Conservation (phyloP, 352 stramenopile species). For the Ophiocytium majus region DNA sequence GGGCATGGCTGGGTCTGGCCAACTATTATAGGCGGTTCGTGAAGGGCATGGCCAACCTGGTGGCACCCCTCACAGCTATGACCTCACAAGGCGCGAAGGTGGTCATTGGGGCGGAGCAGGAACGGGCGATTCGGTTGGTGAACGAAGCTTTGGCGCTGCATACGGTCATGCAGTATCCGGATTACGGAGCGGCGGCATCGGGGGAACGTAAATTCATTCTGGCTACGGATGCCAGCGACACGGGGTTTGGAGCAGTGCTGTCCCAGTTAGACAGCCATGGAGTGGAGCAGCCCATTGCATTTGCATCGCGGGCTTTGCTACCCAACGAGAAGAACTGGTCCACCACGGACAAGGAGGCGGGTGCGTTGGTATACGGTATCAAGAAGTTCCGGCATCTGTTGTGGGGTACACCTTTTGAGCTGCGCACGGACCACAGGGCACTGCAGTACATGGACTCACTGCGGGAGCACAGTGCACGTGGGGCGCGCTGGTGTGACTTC, state of each 20-base stretch:
- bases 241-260: neutral
- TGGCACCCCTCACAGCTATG: neutral
- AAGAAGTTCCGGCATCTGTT: neutral
- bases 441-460: neutral
- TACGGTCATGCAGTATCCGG: neutral
- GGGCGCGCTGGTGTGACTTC: neutral
- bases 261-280: neutral
- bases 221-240: neutral
- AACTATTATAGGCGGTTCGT: constrained; percentile 13
- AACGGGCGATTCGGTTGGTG: neutral
- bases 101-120: neutral
- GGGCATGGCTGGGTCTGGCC: neutral
- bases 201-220: neutral
- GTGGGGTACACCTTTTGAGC: neutral
- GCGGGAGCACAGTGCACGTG: neutral
- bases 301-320: neutral
- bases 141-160: neutral
- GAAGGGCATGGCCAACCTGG: neutral
- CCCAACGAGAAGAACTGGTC: neutral
- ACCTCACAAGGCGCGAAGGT: neutral
- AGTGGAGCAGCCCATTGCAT: neutral
- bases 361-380: neutral
- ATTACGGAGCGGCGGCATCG: neutral
- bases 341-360: neutral
- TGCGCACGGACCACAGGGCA: neutral